Evolutionary conservation across 202 grass and related monocot species (phyloP), one percentile per base, ranked within the genome.

Genomic region (Saccharum hybrid): DNA sequence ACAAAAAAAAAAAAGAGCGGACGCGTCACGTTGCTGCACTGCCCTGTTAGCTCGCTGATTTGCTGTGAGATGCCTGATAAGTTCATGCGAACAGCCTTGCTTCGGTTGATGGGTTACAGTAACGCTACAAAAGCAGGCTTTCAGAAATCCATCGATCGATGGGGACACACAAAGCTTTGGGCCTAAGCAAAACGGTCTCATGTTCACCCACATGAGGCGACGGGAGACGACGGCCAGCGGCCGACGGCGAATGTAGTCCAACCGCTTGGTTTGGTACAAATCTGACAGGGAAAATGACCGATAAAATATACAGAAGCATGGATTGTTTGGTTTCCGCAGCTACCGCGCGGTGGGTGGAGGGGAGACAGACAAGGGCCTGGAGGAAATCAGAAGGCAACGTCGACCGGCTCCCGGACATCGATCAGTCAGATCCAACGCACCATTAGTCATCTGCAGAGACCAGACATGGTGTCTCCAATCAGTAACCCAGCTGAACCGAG

Each of bases 371-470:
- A 23, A 4, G 8, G 78, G 6, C 15, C 18, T 54, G 63, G 15
- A 30, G 72, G 36, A 87, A 59, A 33, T 42, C 75, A 67, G 37
- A 56, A 23, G 7, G 38, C 63, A 21, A 21, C 65, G 63, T 42
- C 18, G 36, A 18, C 12, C 8, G 19, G 19, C 54, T n/a, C 54
- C 9, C 54, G 19, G 54, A 34, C 60, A 68, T 39, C n/a, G 37
- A 1, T 37, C 45, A 76, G 52, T 10, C 18, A 11, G 26, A 45
- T 18, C 26, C 37, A 39, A 39, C 19, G 18, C 61, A 63, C 19
- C 22, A 68, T 60, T 82, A 82, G 62, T 92, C 81, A 75, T 75
- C 90, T 87, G 87, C 74, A 75, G 33, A 66, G 68, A 87, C 4
- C 37, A 76, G 33, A 68, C 1, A 73, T 16, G 22, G 33, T 38